Evolutionary conservation across 2,329 filamentous ascomycete genomes (phyloP).

Genomic region (Endocalyx cinctus): DNA sequence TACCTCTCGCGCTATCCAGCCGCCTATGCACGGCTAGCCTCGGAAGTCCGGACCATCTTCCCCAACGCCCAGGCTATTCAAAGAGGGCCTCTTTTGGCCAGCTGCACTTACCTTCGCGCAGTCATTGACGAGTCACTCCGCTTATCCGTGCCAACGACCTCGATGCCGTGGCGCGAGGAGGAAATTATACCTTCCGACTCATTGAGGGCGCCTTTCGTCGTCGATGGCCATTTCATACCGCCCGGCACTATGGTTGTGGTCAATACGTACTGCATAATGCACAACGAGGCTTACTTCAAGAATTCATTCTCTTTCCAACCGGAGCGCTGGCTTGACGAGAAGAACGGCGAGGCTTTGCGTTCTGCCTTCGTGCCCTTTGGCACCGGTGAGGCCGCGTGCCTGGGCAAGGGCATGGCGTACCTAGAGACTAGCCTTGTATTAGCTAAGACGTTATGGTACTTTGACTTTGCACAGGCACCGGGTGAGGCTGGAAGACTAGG

Average conservation of each 20-base stretch:
- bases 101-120: conserved; percentile 3
- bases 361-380: conserved; percentile 4
- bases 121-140: conserved; percentile 7
- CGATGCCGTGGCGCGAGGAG: conserved; percentile 3
- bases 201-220: conserved; percentile 1
- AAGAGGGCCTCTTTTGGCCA: conserved; percentile 1
- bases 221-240: conserved; percentile 4
- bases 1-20: conserved; percentile 6
- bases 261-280: conserved; percentile 1
- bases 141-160: conserved; percentile 1
- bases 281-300: conserved; percentile 3
- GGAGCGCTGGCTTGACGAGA: neutral
- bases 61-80: conserved; percentile 1
- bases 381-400: conserved; percentile 1
- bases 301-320: conserved; percentile 3
- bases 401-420: conserved; percentile 7
- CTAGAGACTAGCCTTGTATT: conserved; percentile 1
- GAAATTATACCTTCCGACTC: neutral
- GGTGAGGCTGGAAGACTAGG: conserved; percentile 1
- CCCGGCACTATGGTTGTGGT: conserved; percentile 1
- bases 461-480: conserved; percentile 4
- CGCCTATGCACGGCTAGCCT: conserved; percentile 4
- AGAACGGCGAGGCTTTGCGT: neutral
- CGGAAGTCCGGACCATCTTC: conserved; percentile 5
- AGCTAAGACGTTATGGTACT: conserved; percentile 5